Evolutionary conservation across 352 stramenopile genomes (phyloP), one percentile per base, ranked within the genome.

Genomic region (Phytophthora meadii): DNA sequence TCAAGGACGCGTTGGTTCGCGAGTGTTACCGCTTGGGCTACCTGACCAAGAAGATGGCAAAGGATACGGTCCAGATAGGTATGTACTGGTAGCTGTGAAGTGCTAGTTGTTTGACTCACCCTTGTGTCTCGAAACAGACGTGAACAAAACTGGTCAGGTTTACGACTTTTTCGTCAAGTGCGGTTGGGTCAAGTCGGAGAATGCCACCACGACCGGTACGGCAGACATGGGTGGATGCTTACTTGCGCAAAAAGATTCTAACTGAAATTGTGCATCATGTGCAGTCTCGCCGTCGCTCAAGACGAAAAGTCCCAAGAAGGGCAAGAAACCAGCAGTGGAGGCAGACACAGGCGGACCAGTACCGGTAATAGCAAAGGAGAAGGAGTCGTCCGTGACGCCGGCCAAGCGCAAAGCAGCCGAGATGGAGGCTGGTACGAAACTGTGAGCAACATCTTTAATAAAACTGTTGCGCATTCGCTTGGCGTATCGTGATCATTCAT

Each of bases 1-100:
- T 98, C 54, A 99, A 99, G 73, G 97, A 96, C 36, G 94, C 88
- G 12, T 65, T 99, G 14, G 91, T 99, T 72, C 88, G 90, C 69
- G 82, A 97, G 78, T 85, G 86, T 74, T 90, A 88, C 65, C 71
- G 82, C 50, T 70, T 93, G 49, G 81, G 88, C 40, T 84, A 95
- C 62, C 52, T 94, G 56, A 86, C 81, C 24, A 82, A 91, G 69
- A 82, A 89, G 49, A 88, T 80, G 45, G 84, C 87, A 19, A 91
- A 89, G 63, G 86, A 95, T 12, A 89, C 97, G 27, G 85, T 98
- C 17, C 97, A 98, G 67, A 95, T 99, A 63, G 88, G 86, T 96
- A 62, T 36, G 79, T 78, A 17, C 11, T 57, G 22, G 22, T 22
- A 22, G 22, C 22, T 14, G 32, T 60, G 24, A 50, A 52, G 41